A percentile compares a stretch with the other conserved stretches of the same genome.
Evolutionary conservation across 345 rosid species (phyloP).

Genomic region (sweet orange (Citrus sinensis)): DVS_A1.0 CM039161.1:19163001-19163500

Average conservation of each 20-base stretch:
- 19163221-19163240: conserved; percentile 8
- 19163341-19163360: conserved; percentile 20
- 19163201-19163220: conserved; percentile 22
- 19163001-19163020: too few species aligned
- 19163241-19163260: conserved; percentile 22
- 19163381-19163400: conserved; percentile 22
- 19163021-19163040: too few species aligned
- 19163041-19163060: too few species aligned
- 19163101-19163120: conserved; percentile 23
- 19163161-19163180: conserved; percentile 29
- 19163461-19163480: too few species aligned
- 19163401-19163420: conserved; percentile 13
- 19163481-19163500: too few species aligned
- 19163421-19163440: too few species aligned
- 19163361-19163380: conserved; percentile 12
- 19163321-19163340: conserved; percentile 16
- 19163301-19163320: conserved; percentile 22
- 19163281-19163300: conserved; percentile 6
- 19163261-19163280: conserved; percentile 14
- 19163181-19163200: conserved; percentile 36
- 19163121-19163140: conserved; percentile 41
- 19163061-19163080: too few species aligned
- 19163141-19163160: conserved; percentile 32
- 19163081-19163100: too few species aligned
- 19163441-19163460: too few species aligned